Conservation (phyloP, 441 rosid genomes). For the Adansonia grandidieri region DNA sequence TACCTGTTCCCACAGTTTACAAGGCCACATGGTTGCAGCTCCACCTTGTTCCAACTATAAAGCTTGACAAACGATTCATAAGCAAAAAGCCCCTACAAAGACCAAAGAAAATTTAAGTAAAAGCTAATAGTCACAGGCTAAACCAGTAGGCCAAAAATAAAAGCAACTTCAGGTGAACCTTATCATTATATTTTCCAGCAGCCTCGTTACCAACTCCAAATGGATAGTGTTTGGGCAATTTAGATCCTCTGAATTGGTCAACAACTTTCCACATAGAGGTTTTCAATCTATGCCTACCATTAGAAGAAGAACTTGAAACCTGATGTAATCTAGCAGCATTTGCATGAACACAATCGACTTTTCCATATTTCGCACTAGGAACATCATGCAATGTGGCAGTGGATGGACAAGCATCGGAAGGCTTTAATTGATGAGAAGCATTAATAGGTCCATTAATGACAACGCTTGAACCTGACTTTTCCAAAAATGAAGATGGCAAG, state of each 20-base stretch:
- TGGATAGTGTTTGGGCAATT: conserved; percentile 39
- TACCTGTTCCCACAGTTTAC: conserved; percentile 93
- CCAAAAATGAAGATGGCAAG: conserved; percentile 32
- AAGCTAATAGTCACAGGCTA: conserved; percentile 19
- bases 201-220: conserved; percentile 39
- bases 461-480: conserved; percentile 34
- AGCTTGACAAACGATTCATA: conserved; percentile 77
- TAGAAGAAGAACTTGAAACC: conserved; percentile 36
- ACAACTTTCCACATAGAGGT: conserved; percentile 66
- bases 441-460: conserved; percentile 23
- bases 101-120: conserved; percentile 13
- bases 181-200: conserved; percentile 61
- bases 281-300: conserved; percentile 59
- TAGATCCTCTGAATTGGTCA: conserved; percentile 75
- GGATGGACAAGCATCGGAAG: conserved; percentile 39
- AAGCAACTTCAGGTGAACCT: conserved; percentile 51
- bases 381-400: conserved; percentile 34
- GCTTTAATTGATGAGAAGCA: conserved; percentile 36
- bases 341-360: conserved; percentile 39
- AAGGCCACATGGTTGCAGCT: conserved; percentile 83
- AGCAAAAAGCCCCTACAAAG: conserved; percentile 69
- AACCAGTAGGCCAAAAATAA: conserved; percentile 3
- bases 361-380: conserved; percentile 46
- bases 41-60: conserved; percentile 63
- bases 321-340: conserved; percentile 37